Evolutionary conservation across 192 early-diverging fungal genomes (phyloP).

Genomic region (Entophlyctis luteolus): DNA sequence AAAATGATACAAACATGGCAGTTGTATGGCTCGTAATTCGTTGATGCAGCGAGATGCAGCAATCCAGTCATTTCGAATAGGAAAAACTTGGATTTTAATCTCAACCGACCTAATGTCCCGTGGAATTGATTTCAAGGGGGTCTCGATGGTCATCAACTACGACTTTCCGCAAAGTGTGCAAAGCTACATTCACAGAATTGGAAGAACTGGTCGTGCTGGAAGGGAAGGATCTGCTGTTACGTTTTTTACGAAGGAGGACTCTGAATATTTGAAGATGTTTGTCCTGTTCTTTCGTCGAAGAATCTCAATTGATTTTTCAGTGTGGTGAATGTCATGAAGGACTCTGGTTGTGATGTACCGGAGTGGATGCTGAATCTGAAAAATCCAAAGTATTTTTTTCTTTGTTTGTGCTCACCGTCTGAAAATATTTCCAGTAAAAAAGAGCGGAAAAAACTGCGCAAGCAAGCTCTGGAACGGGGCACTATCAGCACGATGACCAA

Average conservation of each 20-base stretch:
- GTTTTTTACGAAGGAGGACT: constrained; percentile 89
- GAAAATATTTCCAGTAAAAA: constrained; percentile 26
- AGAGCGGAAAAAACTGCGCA: constrained; percentile 52
- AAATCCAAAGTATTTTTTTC: constrained; percentile 53
- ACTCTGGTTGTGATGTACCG: constrained; percentile 91
- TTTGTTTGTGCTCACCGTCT: not conserved
- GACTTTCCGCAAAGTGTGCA: constrained; percentile 91
- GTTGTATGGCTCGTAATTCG: not conserved
- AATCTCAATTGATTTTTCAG: constrained; percentile 29
- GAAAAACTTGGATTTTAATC: constrained; percentile 93
- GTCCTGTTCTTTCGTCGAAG: not conserved
- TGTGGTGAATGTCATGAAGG: constrained; percentile 95
- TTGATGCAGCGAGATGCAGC: constrained; percentile 77
- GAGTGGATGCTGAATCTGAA: constrained; percentile 96
- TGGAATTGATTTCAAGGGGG: constrained; percentile 98
- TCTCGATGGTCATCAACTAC: constrained; percentile 96
- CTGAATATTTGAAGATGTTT: constrained; percentile 76
- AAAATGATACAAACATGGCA: not conserved
- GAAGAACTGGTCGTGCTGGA: constrained; percentile 97
- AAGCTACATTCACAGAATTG: constrained; percentile 96
- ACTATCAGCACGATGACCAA: constrained; percentile 73
- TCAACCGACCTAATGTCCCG: constrained; percentile 95
- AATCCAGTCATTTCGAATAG: constrained; percentile 81
- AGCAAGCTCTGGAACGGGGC: constrained; percentile 67
- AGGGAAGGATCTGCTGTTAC: constrained; percentile 84